phyloP scores from a whole-genome alignment of 495 filamentous ascomycete genomes.

The Pseudoneurospora amorphoporcata region DNA sequence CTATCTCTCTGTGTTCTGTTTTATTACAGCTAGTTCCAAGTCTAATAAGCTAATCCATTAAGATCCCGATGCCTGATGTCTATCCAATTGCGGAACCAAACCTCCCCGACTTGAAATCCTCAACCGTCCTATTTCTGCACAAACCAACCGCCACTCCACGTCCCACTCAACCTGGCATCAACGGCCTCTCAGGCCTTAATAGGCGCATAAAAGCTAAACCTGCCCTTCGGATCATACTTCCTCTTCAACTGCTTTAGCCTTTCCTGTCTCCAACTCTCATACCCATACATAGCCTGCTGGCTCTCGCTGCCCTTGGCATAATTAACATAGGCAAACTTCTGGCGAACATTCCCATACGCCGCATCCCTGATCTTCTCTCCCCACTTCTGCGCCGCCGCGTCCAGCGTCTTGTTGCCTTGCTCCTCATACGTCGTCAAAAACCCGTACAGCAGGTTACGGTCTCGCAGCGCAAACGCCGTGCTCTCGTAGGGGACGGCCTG shows the following conservation, averaged over 20 bases:
- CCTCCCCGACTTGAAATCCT: neutral
- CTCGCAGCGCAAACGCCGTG: conserved; percentile 36
- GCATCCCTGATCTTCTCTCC: conserved; percentile 23
- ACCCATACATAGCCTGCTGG: conserved; percentile 36
- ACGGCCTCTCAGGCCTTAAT: neutral
- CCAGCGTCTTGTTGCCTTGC: neutral
- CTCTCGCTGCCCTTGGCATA: conserved; percentile 49
- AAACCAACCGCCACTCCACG: neutral
- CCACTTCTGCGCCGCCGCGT: conserved; percentile 9
- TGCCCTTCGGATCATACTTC: conserved; percentile 44
- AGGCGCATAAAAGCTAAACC: conserved; percentile 46
- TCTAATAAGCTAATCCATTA: neutral
- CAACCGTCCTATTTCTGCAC: neutral
- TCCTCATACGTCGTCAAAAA: conserved; percentile 22
- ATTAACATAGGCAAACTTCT: conserved; percentile 51
- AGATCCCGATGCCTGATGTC: neutral
- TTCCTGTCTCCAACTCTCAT: conserved; percentile 38
- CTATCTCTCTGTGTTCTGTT: neutral
- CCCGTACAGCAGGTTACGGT: conserved; percentile 30
- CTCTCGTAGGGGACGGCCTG: conserved; percentile 23
- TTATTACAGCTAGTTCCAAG: neutral
- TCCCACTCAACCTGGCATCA: neutral
- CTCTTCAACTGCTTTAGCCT: conserved; percentile 37
- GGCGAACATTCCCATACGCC: conserved; percentile 43
- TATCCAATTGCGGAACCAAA: neutral